Conservation (phyloP, 2,329 filamentous ascomycete genomes). For the Epichloe baconii region DNA sequence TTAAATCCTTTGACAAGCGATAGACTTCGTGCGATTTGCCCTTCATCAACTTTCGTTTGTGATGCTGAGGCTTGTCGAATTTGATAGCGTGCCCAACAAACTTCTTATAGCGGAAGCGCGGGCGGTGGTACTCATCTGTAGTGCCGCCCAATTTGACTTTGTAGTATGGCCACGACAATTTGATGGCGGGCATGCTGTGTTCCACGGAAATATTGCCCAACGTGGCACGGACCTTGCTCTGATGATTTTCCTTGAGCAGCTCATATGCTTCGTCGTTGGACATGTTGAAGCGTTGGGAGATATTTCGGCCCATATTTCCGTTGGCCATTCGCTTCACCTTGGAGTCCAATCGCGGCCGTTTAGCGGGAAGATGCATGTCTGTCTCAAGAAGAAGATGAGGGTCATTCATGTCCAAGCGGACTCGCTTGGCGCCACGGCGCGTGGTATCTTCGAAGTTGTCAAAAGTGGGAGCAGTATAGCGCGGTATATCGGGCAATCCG, state of each 20-base stretch:
- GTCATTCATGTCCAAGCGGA: conserved; percentile 79
- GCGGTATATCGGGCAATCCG: conserved; percentile 43
- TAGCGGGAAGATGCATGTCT: conserved; percentile 48
- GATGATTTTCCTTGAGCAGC: conserved; percentile 88
- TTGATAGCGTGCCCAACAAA: conserved; percentile 54
- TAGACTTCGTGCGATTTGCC: conserved; percentile 72
- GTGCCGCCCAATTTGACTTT: conserved; percentile 67
- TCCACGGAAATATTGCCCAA: conserved; percentile 87
- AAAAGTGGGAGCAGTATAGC: conserved; percentile 55
- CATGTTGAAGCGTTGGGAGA: conserved; percentile 80
- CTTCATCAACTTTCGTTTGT: conserved; percentile 74
- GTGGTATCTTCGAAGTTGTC: conserved; percentile 70
- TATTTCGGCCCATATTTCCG: conserved; percentile 56
- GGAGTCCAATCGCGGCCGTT: conserved; percentile 41
- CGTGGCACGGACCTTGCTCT: conserved; percentile 87
- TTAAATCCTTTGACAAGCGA: conserved; percentile 66
- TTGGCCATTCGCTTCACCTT: conserved; percentile 55
- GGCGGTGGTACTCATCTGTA: conserved; percentile 73
- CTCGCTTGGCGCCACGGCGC: conserved; percentile 59
- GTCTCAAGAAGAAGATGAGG: conserved; percentile 76
- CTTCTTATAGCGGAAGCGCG: conserved; percentile 59
- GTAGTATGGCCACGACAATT: conserved; percentile 93
- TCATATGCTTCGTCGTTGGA: conserved; percentile 96
- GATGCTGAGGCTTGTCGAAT: conserved; percentile 56
- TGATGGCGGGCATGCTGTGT: conserved; percentile 82